Conservation (phyloP, 163 green algal genomes). For the Trebouxiophyceae sp. region DNA sequence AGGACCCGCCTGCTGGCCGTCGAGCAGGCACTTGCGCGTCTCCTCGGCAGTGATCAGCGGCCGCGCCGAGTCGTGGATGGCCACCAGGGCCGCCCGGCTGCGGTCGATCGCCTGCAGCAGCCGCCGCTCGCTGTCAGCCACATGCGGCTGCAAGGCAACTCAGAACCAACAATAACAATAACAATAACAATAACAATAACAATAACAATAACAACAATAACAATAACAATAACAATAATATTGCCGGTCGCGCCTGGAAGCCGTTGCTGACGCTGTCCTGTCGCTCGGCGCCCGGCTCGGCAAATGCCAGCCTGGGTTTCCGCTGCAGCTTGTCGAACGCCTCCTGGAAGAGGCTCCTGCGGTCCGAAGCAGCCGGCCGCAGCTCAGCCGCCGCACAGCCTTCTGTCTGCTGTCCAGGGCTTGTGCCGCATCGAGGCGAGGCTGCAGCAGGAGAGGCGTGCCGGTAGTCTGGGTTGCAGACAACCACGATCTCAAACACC, state of each 20-base stretch:
- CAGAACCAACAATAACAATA: no score
- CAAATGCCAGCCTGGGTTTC: constrained; percentile 63
- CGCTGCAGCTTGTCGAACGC: constrained; percentile 26
- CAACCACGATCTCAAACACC: constrained; percentile 91
- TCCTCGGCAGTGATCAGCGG: constrained; percentile 74
- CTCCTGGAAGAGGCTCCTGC: constrained; percentile 72
- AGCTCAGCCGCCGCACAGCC: no score
- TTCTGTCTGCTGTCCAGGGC: no score
- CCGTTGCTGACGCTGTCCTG: constrained; percentile 93
- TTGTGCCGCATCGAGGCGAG: no score
- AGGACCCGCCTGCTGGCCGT: constrained; percentile 35
- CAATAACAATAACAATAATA: no score
- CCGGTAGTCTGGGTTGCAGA: constrained; percentile 83
- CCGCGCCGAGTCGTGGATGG: constrained; percentile 92
- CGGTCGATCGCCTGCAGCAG: neutral
- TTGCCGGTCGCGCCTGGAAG: constrained; percentile 50
- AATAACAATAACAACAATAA: no score
- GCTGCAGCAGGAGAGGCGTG: constrained; percentile 8
- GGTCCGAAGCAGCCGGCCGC: neutral
- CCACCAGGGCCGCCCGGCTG: constrained; percentile 60
- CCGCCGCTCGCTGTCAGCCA: no score
- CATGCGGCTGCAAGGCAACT: no score
- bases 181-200: no score
- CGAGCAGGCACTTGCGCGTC: constrained; percentile 50
- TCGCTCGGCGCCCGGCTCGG: constrained; percentile 80